phyloP scores from a whole-genome alignment of 345 rosid genomes.

The Populus davidiana region DNA sequence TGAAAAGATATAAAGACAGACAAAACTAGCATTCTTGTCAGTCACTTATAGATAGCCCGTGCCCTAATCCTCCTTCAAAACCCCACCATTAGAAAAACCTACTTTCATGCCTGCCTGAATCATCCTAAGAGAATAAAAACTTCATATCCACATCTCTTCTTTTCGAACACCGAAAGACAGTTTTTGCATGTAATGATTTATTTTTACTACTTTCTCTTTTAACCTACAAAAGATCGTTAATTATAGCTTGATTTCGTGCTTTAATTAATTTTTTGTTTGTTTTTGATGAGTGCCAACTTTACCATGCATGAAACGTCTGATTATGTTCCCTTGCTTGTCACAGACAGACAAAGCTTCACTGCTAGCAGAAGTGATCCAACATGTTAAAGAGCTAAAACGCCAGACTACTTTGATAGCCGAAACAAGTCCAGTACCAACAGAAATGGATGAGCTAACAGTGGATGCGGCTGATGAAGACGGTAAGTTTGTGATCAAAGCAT shows the following conservation, averaged over 20 bases:
- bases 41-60: slow-evolving; percentile 23
- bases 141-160: slow-evolving; percentile 6
- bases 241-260: neutral
- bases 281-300: neutral
- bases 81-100: slow-evolving; percentile 1
- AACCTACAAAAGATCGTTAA: neutral
- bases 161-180: slow-evolving; percentile 7
- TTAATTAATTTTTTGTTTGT: neutral
- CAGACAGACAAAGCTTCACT: slow-evolving; percentile 97
- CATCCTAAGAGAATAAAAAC: slow-evolving; percentile 3
- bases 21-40: slow-evolving; percentile 37
- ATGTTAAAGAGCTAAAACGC: slow-evolving; percentile 85
- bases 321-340: neutral
- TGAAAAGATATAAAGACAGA: slow-evolving; percentile 28
- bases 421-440: slow-evolving; percentile 77
- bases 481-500: slow-evolving; percentile 78
- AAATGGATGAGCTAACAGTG: slow-evolving; percentile 77
- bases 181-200: neutral
- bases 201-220: neutral
- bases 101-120: slow-evolving; percentile 12
- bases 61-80: slow-evolving; percentile 15
- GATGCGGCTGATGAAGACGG: slow-evolving; percentile 82
- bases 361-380: slow-evolving; percentile 96
- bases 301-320: neutral
- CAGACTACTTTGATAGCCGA: slow-evolving; percentile 79